Evolutionary conservation across 345 rosid genomes (phyloP), one percentile per base, ranked within the genome.

Genomic region (Syzygium jambos): DNA sequence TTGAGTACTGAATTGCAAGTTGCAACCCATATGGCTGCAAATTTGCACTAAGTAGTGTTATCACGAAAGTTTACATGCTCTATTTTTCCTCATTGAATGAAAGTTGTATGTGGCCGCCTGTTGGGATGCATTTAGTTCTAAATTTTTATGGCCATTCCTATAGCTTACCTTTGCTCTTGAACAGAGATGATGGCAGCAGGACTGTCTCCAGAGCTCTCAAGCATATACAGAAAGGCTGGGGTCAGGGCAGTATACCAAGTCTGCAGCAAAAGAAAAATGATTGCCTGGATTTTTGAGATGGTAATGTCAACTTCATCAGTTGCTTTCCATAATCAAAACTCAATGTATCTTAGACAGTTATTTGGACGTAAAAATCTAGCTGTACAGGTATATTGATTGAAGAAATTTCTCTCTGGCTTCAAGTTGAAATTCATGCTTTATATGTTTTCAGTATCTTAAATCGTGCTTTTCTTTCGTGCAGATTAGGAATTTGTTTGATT

Each of bases 181-280:
- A 63, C 99, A 96, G 99, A 93, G 97, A 96, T 89, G 99, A 98
- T 90, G 98, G 99, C 78, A 96, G 99, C 92, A 94, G 95, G 89
- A 92, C 94, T 88, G 98, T 97, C 43, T 84, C 95, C 85, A 95
- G 94, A 93, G 90, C 95, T 77, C 95, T 98, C 65, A 93, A 89
- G 86, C 92, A 91, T 84, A 94, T 97, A 57, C 94, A 93, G 91
- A 94, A 90, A 89, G 98, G 99, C 82, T 94, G 97, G 98, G 98
- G 98, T 86, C 98, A 94, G 85, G 94, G 95, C 86, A 92, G 90
- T 89, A 84, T 94, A 85, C 88, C 95, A 88, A 90, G 89, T 92
- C 92, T 93, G 88, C 93, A 88, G 91, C 92, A 92, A 82, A 91
- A 89, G 88, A 93, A 94, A 87, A 88, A 90, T 77, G 95, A 93